These are phyloP conservation scores for Margaritispora aquatica DNA, from an alignment of 495 filamentous ascomycete genomes.

Conservation along the genomic window DNA sequence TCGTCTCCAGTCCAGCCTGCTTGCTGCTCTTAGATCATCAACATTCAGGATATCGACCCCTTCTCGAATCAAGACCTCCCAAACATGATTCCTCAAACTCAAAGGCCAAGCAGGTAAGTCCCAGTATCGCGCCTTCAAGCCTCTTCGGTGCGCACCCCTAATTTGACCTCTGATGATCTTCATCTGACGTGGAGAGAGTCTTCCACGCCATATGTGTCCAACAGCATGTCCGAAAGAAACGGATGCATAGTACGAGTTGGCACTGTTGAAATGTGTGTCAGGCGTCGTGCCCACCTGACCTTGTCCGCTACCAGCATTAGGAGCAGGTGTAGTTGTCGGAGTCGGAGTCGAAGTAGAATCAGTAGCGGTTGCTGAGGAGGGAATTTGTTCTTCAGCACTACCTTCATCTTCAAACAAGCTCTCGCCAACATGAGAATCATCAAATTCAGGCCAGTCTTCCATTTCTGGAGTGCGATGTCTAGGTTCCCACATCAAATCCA, in stretches of 20 bases:
- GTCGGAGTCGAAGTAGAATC: not conserved
- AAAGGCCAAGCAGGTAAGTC: conserved; percentile 71
- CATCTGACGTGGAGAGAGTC: conserved; percentile 46
- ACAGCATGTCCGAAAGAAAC: conserved; percentile 39
- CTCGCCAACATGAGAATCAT: conserved; percentile 9
- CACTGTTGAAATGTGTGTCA: conserved; percentile 30
- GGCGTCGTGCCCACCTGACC: conserved; percentile 18
- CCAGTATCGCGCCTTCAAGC: conserved; percentile 75
- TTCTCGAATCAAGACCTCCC: conserved; percentile 64
- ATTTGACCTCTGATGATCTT: conserved; percentile 57
- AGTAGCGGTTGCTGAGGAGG: not conserved
- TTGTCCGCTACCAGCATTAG: conserved; percentile 12
- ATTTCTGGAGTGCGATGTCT: not conserved
- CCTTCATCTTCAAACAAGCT: conserved; percentile 16
- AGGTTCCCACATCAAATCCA: conserved; percentile 30
- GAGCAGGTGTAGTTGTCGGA: not conserved
- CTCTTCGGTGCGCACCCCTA: conserved; percentile 58
- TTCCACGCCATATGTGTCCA: conserved; percentile 38
- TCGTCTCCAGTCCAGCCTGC: no score
- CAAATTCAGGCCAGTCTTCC: conserved; percentile 1
- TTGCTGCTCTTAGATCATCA: conserved; percentile 60
- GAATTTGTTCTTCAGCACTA: conserved; percentile 4
- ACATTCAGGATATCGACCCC: conserved; percentile 72
- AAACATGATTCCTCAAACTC: conserved; percentile 65
- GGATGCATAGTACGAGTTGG: conserved; percentile 50